Evolutionary conservation across 2,329 filamentous ascomycete genomes (phyloP).

Genomic region (Alternaria rosae): DNA sequence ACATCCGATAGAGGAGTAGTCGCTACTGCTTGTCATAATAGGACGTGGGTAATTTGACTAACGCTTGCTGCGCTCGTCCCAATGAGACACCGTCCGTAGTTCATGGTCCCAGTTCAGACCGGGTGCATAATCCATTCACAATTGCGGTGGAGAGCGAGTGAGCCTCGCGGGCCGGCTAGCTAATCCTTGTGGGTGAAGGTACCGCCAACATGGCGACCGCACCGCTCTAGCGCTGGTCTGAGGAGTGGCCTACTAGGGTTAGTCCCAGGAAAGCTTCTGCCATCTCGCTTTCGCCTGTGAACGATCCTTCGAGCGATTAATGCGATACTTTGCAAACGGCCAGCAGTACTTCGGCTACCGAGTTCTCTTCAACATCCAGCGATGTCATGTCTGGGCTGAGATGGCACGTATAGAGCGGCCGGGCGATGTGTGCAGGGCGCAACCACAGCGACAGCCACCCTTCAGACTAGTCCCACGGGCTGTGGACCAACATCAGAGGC

Average conservation of each 20-base stretch:
- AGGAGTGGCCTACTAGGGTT: conserved; percentile 34
- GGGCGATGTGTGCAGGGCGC: neutral
- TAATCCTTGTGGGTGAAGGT: conserved; percentile 37
- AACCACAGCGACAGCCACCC: conserved; percentile 16
- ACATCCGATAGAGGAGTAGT: conserved; percentile 25
- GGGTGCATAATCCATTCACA: conserved; percentile 47
- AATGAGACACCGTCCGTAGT: conserved; percentile 33
- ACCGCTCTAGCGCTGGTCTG: conserved; percentile 36
- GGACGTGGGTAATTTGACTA: conserved; percentile 32
- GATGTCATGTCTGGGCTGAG: neutral
- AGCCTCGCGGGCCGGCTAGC: conserved; percentile 42
- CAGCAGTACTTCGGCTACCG: conserved; percentile 20
- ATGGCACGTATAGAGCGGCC: neutral
- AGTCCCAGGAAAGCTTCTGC: conserved; percentile 31
- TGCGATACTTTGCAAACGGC: conserved; percentile 19
- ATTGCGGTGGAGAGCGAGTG: conserved; percentile 45
- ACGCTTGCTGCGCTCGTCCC: conserved; percentile 35
- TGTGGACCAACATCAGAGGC: conserved; percentile 41
- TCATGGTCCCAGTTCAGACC: conserved; percentile 34
- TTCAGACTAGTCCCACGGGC: conserved; percentile 10
- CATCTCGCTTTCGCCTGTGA: conserved; percentile 16
- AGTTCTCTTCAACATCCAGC: conserved; percentile 22
- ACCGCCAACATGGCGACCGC: conserved; percentile 42
- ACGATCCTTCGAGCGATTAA: conserved; percentile 24
- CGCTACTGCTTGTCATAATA: conserved; percentile 23